Evolutionary conservation across 768 basidiomycete genomes (phyloP).

Genomic region (Leccinum obscurum): DNA sequence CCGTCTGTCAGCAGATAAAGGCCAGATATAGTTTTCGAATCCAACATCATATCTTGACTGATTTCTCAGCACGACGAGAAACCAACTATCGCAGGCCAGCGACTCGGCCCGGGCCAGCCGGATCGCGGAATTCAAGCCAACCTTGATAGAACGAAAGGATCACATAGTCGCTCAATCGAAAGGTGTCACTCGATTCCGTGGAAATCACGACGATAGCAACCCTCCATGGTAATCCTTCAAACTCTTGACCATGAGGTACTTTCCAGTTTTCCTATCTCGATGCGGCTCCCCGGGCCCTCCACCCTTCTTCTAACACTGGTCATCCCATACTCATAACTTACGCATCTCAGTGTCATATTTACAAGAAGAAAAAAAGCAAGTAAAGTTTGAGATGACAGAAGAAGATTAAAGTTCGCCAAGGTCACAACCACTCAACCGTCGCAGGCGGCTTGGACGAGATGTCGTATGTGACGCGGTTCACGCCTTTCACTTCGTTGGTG

Average conservation of each 20-base stretch:
- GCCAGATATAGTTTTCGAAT: neutral
- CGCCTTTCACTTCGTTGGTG: constrained; percentile 96
- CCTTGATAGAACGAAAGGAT: neutral
- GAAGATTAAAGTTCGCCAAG: neutral
- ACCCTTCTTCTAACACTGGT: neutral
- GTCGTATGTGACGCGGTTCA: constrained; percentile 95
- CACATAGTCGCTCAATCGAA: neutral
- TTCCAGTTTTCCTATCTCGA: too few species aligned
- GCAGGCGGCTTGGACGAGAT: constrained; percentile 97
- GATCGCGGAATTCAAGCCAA: neutral
- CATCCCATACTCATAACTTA: neutral
- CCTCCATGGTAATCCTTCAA: neutral
- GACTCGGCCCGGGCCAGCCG: neutral
- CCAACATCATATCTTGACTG: neutral
- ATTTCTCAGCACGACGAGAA: neutral
- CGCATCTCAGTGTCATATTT: neutral
- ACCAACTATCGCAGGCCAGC: neutral
- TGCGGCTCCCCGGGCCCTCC: too few species aligned
- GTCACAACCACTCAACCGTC: constrained; percentile 48
- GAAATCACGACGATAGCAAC: neutral
- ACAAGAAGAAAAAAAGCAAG: neutral
- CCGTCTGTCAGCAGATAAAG: too few species aligned
- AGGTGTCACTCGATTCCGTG: neutral
- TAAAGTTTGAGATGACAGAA: neutral
- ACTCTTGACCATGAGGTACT: neutral